A percentile compares a stretch with the other conserved stretches of the same genome.
These are phyloP conservation scores for Pythium vanterpoolii DNA, from an alignment of 352 stramenopile genomes.

Conservation along the genomic window DNA sequence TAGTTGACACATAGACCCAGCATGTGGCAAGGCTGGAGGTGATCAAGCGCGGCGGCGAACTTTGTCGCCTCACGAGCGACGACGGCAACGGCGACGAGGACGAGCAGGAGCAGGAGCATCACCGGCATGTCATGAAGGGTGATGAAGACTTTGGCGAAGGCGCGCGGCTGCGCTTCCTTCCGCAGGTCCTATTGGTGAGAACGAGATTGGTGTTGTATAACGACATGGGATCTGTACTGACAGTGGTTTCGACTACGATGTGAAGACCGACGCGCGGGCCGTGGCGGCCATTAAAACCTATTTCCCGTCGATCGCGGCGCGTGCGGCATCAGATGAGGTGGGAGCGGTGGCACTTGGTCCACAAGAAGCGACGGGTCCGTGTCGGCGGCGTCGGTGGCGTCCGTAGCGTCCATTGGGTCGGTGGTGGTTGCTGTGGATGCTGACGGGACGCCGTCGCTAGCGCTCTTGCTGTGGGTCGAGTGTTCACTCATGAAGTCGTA, in stretches of 20 bases:
- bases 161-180: conserved; percentile 14
- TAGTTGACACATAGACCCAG: not conserved
- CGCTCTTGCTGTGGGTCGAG: conserved; percentile 5
- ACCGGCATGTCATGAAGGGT: not conserved
- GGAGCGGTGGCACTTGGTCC: conserved; percentile 14
- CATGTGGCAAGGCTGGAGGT: conserved; percentile 43
- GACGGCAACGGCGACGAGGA: conserved; percentile 26
- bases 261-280: conserved; percentile 53
- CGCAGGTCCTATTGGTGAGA: conserved; percentile 17
- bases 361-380: conserved; percentile 1
- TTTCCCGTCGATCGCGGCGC: conserved; percentile 58
- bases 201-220: not conserved
- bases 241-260: not conserved
- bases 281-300: conserved; percentile 53
- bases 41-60: conserved; percentile 56
- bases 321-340: conserved; percentile 28
- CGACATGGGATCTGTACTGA: not conserved
- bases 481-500: conserved; percentile 17
- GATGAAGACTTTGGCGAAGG: conserved; percentile 10
- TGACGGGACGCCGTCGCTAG: not conserved
- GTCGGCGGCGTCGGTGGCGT: not conserved
- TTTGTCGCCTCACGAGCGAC: conserved; percentile 51
- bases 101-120: not conserved
- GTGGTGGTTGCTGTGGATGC: not conserved
- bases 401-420: not conserved